These are phyloP conservation scores for Ceratocystis smalleyi DNA, from an alignment of 2,329 filamentous ascomycete species.

Conservation along the genomic window DNA sequence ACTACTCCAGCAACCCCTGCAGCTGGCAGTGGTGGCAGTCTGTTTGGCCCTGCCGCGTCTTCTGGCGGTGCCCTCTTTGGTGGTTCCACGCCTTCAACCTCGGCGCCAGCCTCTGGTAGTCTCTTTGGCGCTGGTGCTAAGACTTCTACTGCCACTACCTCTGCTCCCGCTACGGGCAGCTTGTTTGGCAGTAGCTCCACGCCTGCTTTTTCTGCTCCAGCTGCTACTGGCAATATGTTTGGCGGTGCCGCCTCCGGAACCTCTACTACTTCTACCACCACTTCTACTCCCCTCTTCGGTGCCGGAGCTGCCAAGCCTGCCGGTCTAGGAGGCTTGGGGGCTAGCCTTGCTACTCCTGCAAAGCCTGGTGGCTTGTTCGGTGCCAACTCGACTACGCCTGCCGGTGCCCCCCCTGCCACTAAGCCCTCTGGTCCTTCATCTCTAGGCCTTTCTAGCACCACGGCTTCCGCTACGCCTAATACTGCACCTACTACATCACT, in stretches of 20 bases:
- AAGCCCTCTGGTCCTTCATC: slow-evolving; percentile 16
- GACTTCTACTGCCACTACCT: slow-evolving; percentile 23
- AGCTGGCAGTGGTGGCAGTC: slow-evolving; percentile 9
- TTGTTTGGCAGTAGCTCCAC: slow-evolving; percentile 21
- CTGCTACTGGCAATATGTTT: not conserved
- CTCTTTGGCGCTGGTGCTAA: slow-evolving; percentile 26
- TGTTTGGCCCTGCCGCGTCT: slow-evolving; percentile 16
- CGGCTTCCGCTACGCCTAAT: slow-evolving; percentile 20
- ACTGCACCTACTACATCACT: slow-evolving; percentile 18
- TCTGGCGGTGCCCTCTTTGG: slow-evolving; percentile 17
- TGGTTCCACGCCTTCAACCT: slow-evolving; percentile 22
- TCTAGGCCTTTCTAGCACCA: slow-evolving; percentile 20
- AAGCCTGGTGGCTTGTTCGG: slow-evolving; percentile 20
- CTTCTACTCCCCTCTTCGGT: slow-evolving; percentile 18
- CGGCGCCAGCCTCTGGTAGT: slow-evolving; percentile 27
- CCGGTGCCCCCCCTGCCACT: slow-evolving; percentile 6
- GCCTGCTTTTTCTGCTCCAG: slow-evolving; percentile 18
- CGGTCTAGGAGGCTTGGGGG: not conserved
- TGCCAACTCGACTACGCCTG: slow-evolving; percentile 18
- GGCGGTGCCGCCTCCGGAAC: not conserved
- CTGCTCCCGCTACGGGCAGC: slow-evolving; percentile 40
- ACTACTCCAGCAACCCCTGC: slow-evolving; percentile 8
- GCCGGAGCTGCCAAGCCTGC: slow-evolving; percentile 12
- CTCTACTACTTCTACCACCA: slow-evolving; percentile 6
- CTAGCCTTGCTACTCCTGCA: slow-evolving; percentile 5